These are phyloP conservation scores for Nissolia schottii DNA, from an alignment of 306 rosid genomes.

Conservation along the genomic window DNA sequence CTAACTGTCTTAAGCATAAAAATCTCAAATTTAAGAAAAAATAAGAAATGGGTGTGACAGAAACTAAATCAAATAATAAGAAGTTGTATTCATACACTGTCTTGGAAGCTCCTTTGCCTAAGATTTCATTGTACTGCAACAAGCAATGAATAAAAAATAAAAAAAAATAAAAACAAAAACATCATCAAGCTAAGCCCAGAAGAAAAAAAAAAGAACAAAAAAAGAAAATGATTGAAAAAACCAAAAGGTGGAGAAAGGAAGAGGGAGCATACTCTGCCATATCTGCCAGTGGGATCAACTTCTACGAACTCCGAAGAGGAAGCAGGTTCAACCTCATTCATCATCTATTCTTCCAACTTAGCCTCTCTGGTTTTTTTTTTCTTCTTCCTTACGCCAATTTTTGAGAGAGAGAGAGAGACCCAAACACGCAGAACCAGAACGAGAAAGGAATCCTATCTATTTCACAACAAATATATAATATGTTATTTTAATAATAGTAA, in stretches of 20 bases:
- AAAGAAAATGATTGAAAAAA: not conserved
- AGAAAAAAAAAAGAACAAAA: not conserved
- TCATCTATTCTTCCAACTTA: constrained; percentile 17
- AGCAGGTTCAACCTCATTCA: constrained; percentile 73
- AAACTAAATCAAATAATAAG: not conserved
- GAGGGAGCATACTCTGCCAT: constrained; percentile 72
- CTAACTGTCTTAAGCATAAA: not conserved
- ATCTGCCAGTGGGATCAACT: constrained; percentile 98
- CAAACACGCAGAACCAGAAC: not conserved
- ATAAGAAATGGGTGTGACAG: not conserved
- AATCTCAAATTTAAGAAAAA: not conserved
- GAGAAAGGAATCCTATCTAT: not conserved
- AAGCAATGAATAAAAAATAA: constrained; percentile 8
- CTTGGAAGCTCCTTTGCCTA: constrained; percentile 98
- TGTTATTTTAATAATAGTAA: no score
- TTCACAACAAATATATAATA: no score
- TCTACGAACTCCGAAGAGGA: constrained; percentile 63
- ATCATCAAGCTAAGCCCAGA: constrained; percentile 1
- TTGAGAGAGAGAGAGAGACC: no score
- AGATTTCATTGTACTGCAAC: constrained; percentile 83
- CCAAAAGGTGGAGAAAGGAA: not conserved
- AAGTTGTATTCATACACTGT: constrained; percentile 61
- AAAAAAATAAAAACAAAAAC: no score
- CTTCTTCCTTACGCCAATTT: not conserved
- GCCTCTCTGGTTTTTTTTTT: not conserved